Base-by-base conservation (phyloP, 1,284 basidiomycete genomes). In the Erythrobasidium hasegawianum region DNA sequence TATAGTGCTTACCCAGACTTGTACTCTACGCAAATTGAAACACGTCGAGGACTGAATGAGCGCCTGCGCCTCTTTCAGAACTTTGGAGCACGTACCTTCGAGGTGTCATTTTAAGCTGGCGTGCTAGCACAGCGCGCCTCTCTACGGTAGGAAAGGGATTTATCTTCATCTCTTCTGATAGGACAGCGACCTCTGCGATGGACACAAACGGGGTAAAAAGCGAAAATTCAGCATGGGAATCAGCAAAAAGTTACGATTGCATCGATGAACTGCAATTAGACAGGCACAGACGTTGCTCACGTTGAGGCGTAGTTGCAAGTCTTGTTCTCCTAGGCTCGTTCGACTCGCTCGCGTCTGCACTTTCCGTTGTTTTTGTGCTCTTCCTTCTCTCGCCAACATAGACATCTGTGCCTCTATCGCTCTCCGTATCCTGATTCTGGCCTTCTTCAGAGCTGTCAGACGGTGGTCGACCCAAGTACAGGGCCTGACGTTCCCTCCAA, bases 101-200 rank as follows among this genome's bases (percentile, higher is more conserved):
- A 26, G 55, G 55, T 26, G 53, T 52, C 62, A 65, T 65, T 3
- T 52, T 56, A 14, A 65, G 33, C 40, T 65, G 43, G 24, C 50
- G 40, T 7, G 55, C 62, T 18, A 65, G 24, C 20, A 29, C 55
- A 14, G 47, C 62, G 16, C 62, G 20, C 16, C 56, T 56, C 24
- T 57, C 62, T 40, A 38, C 27, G 38, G 14, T 53, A 50, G 62
- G 62, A 41, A 65, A 65, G n/a, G 62, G 62, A 20, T 57, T 65
- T n/a, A 41, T 39, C 33, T 27, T 41, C 9, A 65, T 33, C 47
- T 65, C 55, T 40, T 57, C 56, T 29, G 55, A 50, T 10, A 57
- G 27, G 11, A 57, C 43, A 16, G 40, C 20, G 1, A 64, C 53
- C 54, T 64, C 61, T 65, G 52, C 20, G 20, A 22, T 7, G 9